phyloP scores from a whole-genome alignment of 1,139 yeast species.

The Candida dubliniensis region DNA sequence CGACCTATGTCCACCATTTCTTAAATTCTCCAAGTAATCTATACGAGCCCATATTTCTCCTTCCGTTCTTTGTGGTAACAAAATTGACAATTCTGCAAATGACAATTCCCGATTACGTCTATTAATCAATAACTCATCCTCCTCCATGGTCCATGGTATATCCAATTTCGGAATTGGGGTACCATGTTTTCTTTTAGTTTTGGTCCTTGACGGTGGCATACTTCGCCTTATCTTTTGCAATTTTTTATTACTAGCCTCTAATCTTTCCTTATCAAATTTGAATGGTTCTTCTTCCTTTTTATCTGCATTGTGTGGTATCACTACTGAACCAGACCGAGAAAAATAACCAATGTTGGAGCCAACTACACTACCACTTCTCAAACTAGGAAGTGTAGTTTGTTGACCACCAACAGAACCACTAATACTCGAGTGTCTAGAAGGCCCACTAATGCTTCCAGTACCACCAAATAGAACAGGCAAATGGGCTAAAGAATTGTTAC shows the following conservation, averaged over 20 bases:
- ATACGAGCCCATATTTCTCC: conserved; percentile 70
- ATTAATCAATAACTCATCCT: conserved; percentile 64
- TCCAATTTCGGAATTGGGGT: conserved; percentile 28
- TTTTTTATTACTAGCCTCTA: conserved; percentile 14
- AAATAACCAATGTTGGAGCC: conserved; percentile 37
- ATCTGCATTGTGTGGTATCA: conserved; percentile 39
- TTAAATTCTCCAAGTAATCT: conserved; percentile 49
- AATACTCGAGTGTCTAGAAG: conserved; percentile 42
- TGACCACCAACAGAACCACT: conserved; percentile 37
- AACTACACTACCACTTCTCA: conserved; percentile 43
- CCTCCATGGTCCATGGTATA: conserved; percentile 62
- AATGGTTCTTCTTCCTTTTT: conserved; percentile 29
- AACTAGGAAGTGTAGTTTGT: conserved; percentile 38
- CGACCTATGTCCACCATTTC: conserved; percentile 46
- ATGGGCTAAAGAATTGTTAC: conserved; percentile 42
- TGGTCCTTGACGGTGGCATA: conserved; percentile 6
- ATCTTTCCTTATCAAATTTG: conserved; percentile 18
- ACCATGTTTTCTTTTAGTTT: conserved; percentile 13
- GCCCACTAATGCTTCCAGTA: conserved; percentile 44
- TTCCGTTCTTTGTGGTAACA: conserved; percentile 72
- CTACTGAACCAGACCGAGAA: conserved; percentile 48
- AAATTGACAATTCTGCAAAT: conserved; percentile 70
- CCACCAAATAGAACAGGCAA: conserved; percentile 47
- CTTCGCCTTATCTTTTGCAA: conserved; percentile 10
- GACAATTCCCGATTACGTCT: conserved; percentile 61